Percentiles rank a stretch among this genome's conserved stretches.
phyloP scores from a whole-genome alignment of 2,329 filamentous ascomycete genomes.

The Nigrospora osmanthi region DNA sequence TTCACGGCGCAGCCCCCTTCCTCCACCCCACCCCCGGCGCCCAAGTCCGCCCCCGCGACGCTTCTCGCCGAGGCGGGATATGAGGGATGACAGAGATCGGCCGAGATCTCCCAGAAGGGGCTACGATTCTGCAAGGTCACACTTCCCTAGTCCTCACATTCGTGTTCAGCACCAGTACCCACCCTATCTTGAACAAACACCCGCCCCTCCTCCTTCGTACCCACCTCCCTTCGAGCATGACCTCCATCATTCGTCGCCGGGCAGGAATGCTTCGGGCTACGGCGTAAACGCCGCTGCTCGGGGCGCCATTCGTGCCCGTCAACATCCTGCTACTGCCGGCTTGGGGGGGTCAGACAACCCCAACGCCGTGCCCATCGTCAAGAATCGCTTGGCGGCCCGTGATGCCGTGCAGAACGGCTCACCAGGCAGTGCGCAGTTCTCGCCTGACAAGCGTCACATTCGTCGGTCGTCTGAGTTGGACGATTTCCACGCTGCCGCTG shows the following conservation, averaged over 20 bases:
- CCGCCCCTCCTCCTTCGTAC: too few species aligned
- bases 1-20: background rate
- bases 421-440: background rate
- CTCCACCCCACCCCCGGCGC: conserved; percentile 17
- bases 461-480: conserved; percentile 1
- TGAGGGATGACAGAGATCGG: conserved; percentile 30
- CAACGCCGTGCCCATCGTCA: conserved; percentile 1
- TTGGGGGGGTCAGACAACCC: background rate
- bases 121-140: conserved; percentile 25
- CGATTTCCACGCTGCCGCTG: background rate
- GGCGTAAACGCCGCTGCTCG: too few species aligned
- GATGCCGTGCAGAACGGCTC: background rate
- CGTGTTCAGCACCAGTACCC: too few species aligned
- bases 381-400: background rate
- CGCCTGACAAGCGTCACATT: background rate
- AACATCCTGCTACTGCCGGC: too few species aligned
- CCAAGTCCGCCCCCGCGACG: conserved; percentile 26
- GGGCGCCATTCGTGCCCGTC: too few species aligned
- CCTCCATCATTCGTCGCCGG: too few species aligned
- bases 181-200: too few species aligned
- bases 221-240: too few species aligned
- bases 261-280: too few species aligned
- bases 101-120: conserved; percentile 30
- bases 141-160: conserved; percentile 11
- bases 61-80: conserved; percentile 26